Conservation (phyloP, 2,329 filamentous ascomycete genomes). For the Colletotrichum euphorbiae region DNA sequence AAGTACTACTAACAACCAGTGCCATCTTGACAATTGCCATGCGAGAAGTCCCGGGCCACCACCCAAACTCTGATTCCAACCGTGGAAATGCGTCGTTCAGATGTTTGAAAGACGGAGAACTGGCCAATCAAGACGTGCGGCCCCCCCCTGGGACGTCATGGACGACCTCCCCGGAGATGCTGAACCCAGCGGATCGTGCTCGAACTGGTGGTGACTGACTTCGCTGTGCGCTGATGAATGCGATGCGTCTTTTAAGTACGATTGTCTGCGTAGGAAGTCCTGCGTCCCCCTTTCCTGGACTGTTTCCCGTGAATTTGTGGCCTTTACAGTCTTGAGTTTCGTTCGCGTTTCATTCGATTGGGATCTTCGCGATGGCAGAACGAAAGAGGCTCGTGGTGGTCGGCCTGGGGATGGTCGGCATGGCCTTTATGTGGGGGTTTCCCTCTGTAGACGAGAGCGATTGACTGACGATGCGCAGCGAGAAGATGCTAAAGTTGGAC, state of each 20-base stretch:
- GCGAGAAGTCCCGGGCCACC: constrained; percentile 13
- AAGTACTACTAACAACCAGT: constrained; percentile 10
- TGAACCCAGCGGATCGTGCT: constrained; percentile 33
- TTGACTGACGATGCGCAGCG: constrained; percentile 60
- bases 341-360: constrained; percentile 8
- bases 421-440: constrained; percentile 82
- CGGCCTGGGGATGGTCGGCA: constrained; percentile 91
- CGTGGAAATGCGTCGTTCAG: constrained; percentile 34
- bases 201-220: constrained; percentile 19
- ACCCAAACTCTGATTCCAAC: constrained; percentile 19
- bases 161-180: constrained; percentile 35
- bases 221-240: constrained; percentile 24
- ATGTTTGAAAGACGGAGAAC: background rate
- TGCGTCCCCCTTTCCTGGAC: background rate
- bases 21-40: constrained; percentile 11
- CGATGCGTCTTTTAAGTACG: constrained; percentile 25
- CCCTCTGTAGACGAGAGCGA: rapidly evolving
- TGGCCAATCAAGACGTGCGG: constrained; percentile 21
- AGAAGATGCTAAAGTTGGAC: constrained; percentile 90
- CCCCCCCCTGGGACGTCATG: constrained; percentile 10
- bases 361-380: constrained; percentile 51
- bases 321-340: background rate
- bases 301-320: background rate
- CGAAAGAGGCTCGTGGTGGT: constrained; percentile 83
- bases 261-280: background rate